Evolutionary conservation across 2,329 filamentous ascomycete genomes (phyloP), one percentile per base, ranked within the genome.

Genomic region (Myriosclerotinia scirpicola): DNA sequence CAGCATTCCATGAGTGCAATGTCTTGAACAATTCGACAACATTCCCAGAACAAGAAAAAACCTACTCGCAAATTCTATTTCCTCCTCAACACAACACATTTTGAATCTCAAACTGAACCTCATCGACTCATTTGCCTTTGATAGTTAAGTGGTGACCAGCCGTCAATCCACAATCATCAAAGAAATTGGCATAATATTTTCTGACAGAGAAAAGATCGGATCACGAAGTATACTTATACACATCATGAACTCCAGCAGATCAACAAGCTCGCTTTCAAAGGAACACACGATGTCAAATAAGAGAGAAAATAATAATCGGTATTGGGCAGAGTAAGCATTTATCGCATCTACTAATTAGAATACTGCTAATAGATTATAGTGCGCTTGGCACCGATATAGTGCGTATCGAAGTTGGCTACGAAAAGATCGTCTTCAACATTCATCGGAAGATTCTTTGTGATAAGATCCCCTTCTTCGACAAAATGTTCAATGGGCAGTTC

Each of bases 381-480:
- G 14, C 34, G 34, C 11, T 54, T 5, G 34, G 53, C 4, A 38
- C 34, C 11, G 36, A n/a, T n/a, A 1, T 54, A 6, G 53, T 54
- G 34, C 53, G 34, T 20, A n/a, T 54, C 14, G 53, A 54, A 15
- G 36, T 40, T 15, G 38, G 54, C 22, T 6, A 11, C 2, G 8
- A 42, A 6, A 30, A 20, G 30, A 38, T 12, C 4, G n/a, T 30
- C 14, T 58, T 58, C 8, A 44, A 6, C 8, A 48, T 71, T 26
- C 60, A 71, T 20, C 65, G 67, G 17, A 15, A 38, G 0, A 14
- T 68, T 9, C 36, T 69, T 1, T 70, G 66, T 62, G 36, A 68
- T 6, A 69, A 67, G 22, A 53, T 71, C 2, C 67, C 68, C 0
- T 70, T 68, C 42, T 72, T 71, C 14, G 34, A 61, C 0, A 69